These are phyloP conservation scores for Lepidium africanum DNA, from an alignment of 345 rosid genomes.

Conservation along the genomic window DNA sequence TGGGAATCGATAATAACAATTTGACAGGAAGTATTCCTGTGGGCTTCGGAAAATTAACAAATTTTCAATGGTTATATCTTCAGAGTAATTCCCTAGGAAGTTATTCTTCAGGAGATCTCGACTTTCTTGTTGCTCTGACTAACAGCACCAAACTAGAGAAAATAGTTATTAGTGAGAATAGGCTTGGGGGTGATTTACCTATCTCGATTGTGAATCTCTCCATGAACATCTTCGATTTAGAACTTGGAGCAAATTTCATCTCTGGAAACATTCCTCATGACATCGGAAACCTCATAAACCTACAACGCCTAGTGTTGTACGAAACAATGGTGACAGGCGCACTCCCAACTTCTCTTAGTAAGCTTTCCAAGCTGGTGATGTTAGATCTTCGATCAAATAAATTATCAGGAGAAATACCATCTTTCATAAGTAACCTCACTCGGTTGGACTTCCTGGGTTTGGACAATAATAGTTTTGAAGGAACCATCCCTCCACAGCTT, in stretches of 20 bases:
- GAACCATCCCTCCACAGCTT: not conserved
- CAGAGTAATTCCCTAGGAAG: too few relatives aligned
- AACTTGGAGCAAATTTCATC: not conserved
- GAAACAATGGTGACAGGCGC: accelerated
- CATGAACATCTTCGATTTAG: not conserved
- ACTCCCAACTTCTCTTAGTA: not conserved
- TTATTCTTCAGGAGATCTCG: too few relatives aligned
- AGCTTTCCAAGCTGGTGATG: not conserved
- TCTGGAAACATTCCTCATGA: too few relatives aligned
- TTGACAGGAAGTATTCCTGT: not conserved
- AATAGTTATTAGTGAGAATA: not conserved
- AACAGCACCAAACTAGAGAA: not conserved
- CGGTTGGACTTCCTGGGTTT: not conserved
- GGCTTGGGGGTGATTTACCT: not conserved
- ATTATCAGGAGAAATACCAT: not conserved
- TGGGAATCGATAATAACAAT: not conserved
- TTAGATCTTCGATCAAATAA: not conserved
- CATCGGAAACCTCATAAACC: too few relatives aligned
- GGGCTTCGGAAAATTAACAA: accelerated
- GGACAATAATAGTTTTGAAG: not conserved
- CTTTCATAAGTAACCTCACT: not conserved
- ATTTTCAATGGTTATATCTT: too few relatives aligned
- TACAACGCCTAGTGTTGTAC: not conserved
- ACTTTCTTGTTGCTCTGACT: too few relatives aligned
- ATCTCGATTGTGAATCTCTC: not conserved